Evolutionary conservation across 352 stramenopile genomes (phyloP), one percentile per base, ranked within the genome.

Genomic region (Plasmopara viticola): DNA sequence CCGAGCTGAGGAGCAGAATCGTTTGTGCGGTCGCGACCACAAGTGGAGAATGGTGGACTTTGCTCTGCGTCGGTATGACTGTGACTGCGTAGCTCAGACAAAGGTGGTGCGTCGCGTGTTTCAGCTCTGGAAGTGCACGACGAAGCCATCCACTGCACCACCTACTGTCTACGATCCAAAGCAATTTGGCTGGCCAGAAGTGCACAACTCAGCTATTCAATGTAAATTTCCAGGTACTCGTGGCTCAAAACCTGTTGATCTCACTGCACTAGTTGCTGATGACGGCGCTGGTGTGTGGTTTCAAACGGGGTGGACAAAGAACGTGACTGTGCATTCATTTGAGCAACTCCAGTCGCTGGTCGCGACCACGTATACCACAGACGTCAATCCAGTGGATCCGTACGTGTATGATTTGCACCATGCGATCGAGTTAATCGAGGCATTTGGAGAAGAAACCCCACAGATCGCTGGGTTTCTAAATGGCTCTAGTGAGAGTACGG

Each of bases 61-160:
- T 9, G 87, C 87, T 1, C 79, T 98, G 44, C 68, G 86, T 38
- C 79, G 91, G 4, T 68, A 92, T 51, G 91, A 97, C 18, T 99
- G 96, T 64, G 70, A 98, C 61, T 98, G 96, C 55, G 53, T 85
- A 8, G 60, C 57, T 7, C 85, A 97, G 60, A 81, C 92, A n/a
- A 79, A 91, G 39, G 67, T 95, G 15, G 80, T 97, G 17, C 75
- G 77, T 18, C 78, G 78, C 5, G 77, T 98, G 3, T 98, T 94
- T 61, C 80, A 92, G 29, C 72, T 98, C 14, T 98, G 93, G 93
- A 91, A 95, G 58, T 98, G 95, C 52, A 97, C 87, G 5, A 66
- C 70, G 5, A 33, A 62, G 1, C 64, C 72, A 4, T 82, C 70
- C 0, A 49, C 45, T 4, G 47, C 56, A 2, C 52, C 25, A 5